Percentiles rank a stretch among this genome's conserved stretches.
Evolutionary conservation across 1,284 basidiomycete genomes (phyloP).

Genomic region (Athelia psychrophila): DNA sequence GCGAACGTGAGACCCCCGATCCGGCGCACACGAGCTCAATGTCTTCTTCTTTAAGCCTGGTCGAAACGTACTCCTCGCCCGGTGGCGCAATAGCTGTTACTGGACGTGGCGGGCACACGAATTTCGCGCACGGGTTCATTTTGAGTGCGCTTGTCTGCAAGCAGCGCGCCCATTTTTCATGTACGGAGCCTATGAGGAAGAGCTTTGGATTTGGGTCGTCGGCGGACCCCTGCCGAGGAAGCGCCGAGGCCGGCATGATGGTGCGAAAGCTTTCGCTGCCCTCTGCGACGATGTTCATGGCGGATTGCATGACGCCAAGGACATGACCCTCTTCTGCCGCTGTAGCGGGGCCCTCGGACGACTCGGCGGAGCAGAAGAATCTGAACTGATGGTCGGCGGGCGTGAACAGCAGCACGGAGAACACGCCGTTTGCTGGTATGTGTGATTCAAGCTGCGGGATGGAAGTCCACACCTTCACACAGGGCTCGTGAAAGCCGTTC

Average conservation of each 20-base stretch:
- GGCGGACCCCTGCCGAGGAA: no score
- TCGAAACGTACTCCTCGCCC: not conserved
- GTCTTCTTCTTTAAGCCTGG: conserved; percentile 11
- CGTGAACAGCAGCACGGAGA: conserved; percentile 18
- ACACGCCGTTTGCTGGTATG: conserved; percentile 1
- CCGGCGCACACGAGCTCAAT: conserved; percentile 11
- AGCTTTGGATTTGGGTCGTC: no score
- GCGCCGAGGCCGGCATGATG: no score
- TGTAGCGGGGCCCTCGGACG: conserved; percentile 2
- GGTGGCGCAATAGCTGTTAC: no score
- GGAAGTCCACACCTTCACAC: no score
- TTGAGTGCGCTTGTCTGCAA: conserved; percentile 7
- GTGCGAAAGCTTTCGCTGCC: conserved; percentile 8
- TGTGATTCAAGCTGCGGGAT: no score
- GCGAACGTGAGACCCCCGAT: conserved; percentile 10
- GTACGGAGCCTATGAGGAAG: conserved; percentile 7
- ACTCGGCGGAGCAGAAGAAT: conserved; percentile 16
- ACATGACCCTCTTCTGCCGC: conserved; percentile 12
- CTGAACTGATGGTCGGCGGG: conserved; percentile 10
- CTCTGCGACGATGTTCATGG: conserved; percentile 6
- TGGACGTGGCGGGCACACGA: conserved; percentile 5
- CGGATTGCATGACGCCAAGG: conserved; percentile 8
- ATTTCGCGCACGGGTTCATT: conserved; percentile 7
- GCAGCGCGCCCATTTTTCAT: conserved; percentile 14
- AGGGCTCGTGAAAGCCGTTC: no score